phyloP scores from a whole-genome alignment of 129 eudicot genomes.

The Flaveria trinervia region DNA sequence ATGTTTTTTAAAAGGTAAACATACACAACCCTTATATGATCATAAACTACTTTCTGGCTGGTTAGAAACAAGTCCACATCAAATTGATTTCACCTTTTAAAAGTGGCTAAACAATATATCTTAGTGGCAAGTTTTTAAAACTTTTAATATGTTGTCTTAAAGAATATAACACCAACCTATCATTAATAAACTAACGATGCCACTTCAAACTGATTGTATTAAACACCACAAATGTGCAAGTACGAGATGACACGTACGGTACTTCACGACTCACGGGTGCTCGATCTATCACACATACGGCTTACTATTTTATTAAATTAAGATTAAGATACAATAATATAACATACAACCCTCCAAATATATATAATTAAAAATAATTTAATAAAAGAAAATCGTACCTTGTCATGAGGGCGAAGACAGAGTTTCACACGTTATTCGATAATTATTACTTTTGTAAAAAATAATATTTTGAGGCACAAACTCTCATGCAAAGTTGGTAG shows the following conservation, averaged over 20 bases:
- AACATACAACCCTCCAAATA: not conserved
- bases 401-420: slow-evolving; percentile 38
- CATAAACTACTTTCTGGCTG: too few species aligned
- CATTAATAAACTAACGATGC: not conserved
- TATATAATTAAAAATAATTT: not conserved
- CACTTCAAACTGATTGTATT: slow-evolving; percentile 8
- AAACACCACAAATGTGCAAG: slow-evolving; percentile 16
- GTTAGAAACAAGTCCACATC: too few species aligned
- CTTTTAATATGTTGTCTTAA: too few species aligned
- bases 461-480: slow-evolving; percentile 27
- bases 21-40: too few species aligned
- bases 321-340: not conserved
- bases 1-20: too few species aligned
- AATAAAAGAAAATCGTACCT: slow-evolving; percentile 20
- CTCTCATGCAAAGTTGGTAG: slow-evolving; percentile 35
- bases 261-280: slow-evolving; percentile 23
- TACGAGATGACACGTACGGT: slow-evolving; percentile 39
- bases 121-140: too few species aligned
- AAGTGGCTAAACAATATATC: too few species aligned
- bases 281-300: slow-evolving; percentile 10
- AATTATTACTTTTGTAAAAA: slow-evolving; percentile 22
- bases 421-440: slow-evolving; percentile 42
- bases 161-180: not conserved
- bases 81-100: too few species aligned
- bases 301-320: slow-evolving; percentile 11